phyloP scores from a whole-genome alignment of 495 filamentous ascomycete genomes.

The Tuber calosporum region DNA sequence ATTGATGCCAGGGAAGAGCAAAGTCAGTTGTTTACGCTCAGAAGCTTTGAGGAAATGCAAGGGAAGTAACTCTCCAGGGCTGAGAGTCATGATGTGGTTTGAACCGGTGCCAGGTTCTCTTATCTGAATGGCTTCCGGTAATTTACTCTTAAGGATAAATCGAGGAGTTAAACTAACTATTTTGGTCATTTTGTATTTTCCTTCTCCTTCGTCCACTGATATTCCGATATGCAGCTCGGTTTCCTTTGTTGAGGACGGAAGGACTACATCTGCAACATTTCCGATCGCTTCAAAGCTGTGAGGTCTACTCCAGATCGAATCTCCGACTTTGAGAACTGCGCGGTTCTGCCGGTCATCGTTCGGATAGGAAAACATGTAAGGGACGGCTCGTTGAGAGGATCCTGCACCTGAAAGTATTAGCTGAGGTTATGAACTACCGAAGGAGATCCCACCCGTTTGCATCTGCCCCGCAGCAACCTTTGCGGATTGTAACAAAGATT shows the following conservation, averaged over 20 bases:
- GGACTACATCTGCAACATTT: constrained; percentile 73
- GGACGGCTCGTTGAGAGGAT: constrained; percentile 58
- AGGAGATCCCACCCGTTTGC: constrained; percentile 27
- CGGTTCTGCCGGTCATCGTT: constrained; percentile 83
- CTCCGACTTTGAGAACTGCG: constrained; percentile 73
- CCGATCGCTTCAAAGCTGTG: constrained; percentile 99
- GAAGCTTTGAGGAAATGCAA: constrained; percentile 76
- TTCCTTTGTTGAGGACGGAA: constrained; percentile 58
- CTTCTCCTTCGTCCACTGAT: constrained; percentile 79
- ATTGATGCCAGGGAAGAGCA: constrained; percentile 91
- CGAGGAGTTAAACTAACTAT: constrained; percentile 88
- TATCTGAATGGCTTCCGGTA: constrained; percentile 77
- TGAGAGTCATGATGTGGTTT: constrained; percentile 67
- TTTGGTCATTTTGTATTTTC: constrained; percentile 95
- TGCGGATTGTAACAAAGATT: constrained; percentile 72
- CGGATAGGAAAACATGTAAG: constrained; percentile 91
- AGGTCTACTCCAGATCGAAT: constrained; percentile 90
- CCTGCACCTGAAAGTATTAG: constrained; percentile 30
- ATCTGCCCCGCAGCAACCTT: constrained; percentile 71
- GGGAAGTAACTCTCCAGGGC: constrained; percentile 67
- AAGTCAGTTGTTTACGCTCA: constrained; percentile 74
- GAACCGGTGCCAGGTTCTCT: constrained; percentile 73
- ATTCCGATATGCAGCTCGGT: constrained; percentile 87
- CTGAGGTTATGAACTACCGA: not conserved
- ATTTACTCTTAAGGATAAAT: constrained; percentile 89